Conservation (phyloP, 2,329 filamentous ascomycete genomes). For the Pleurostoma richardsiae region DNA sequence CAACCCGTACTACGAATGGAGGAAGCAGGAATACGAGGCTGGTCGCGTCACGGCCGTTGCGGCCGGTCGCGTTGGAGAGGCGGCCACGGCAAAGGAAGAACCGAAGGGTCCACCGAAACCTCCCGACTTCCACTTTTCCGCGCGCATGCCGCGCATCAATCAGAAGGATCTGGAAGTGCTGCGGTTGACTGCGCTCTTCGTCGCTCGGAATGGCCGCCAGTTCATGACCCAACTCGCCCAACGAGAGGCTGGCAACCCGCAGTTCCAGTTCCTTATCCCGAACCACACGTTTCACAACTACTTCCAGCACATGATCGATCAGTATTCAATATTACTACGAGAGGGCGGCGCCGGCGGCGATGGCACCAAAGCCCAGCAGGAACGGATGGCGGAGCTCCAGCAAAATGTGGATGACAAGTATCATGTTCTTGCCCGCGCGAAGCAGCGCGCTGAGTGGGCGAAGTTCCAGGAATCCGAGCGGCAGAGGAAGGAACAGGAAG, state of each 20-base stretch:
- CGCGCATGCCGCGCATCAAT: slow-evolving; percentile 95
- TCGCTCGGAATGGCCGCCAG: slow-evolving; percentile 84
- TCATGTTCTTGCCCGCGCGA: slow-evolving; percentile 73
- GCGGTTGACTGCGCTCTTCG: slow-evolving; percentile 79
- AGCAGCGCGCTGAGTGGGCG: slow-evolving; percentile 80
- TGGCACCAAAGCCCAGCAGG: slow-evolving; percentile 63
- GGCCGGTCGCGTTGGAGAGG: slow-evolving; percentile 67
- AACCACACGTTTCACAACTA: slow-evolving; percentile 97
- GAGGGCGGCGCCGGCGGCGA: slow-evolving; percentile 62
- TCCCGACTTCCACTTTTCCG: slow-evolving; percentile 85
- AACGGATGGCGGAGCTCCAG: slow-evolving; percentile 67
- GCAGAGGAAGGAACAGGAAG: slow-evolving; percentile 81
- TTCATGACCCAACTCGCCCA: slow-evolving; percentile 90
- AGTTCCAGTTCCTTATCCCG: slow-evolving; percentile 93
- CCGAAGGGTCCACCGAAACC: slow-evolving; percentile 81
- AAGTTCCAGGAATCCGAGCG: slow-evolving; percentile 82
- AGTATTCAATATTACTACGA: slow-evolving; percentile 78
- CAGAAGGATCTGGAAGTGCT: slow-evolving; percentile 80
- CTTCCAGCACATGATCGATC: slow-evolving; percentile 87
- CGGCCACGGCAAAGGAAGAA: slow-evolving; percentile 52
- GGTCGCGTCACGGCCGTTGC: slow-evolving; percentile 77
- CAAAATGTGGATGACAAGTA: slow-evolving; percentile 75
- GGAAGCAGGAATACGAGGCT: slow-evolving; percentile 76
- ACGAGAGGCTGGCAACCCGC: slow-evolving; percentile 82
- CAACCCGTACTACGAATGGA: slow-evolving; percentile 85